Evolutionary conservation across 352 stramenopile genomes (phyloP).

Genomic region (Phytophthora ohioensis): DNA sequence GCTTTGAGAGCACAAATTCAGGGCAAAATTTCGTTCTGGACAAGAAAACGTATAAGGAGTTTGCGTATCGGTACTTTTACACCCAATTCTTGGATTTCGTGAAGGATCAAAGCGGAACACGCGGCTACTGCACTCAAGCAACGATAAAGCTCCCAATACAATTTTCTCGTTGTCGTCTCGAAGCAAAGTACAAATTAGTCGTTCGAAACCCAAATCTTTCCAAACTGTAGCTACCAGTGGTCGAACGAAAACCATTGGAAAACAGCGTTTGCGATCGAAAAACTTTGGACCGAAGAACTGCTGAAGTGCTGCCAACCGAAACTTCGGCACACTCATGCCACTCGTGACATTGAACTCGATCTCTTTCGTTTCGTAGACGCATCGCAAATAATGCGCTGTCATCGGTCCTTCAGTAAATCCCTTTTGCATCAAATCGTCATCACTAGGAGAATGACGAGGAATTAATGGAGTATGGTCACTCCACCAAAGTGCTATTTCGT

Average conservation of each 20-base stretch:
- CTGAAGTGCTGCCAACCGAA: slow-evolving; percentile 48
- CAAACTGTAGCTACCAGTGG: slow-evolving; percentile 39
- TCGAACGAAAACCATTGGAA: slow-evolving; percentile 40
- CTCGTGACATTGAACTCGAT: slow-evolving; percentile 53
- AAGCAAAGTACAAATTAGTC: slow-evolving; percentile 37
- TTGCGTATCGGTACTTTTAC: background rate
- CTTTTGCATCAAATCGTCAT: slow-evolving; percentile 7
- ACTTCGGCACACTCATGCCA: slow-evolving; percentile 45
- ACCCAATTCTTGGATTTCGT: background rate
- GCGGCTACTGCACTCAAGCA: slow-evolving; percentile 51
- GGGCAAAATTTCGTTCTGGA: slow-evolving; percentile 24
- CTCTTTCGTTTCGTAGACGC: slow-evolving; percentile 46
- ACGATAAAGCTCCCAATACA: slow-evolving; percentile 40
- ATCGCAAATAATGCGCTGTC: slow-evolving; percentile 28
- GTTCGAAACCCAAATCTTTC: slow-evolving; percentile 36
- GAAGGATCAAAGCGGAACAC: slow-evolving; percentile 41
- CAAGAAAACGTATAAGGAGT: slow-evolving; percentile 2
- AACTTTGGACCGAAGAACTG: slow-evolving; percentile 43
- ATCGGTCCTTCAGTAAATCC: background rate
- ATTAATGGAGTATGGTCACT: slow-evolving; percentile 14
- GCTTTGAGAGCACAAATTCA: slow-evolving; percentile 29
- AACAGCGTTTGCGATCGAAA: slow-evolving; percentile 40
- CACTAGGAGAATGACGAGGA: slow-evolving; percentile 9
- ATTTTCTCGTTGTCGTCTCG: slow-evolving; percentile 52
- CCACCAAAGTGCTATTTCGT: slow-evolving; percentile 23